Evolutionary conservation across 2,329 filamentous ascomycete species (phyloP), one percentile per base, ranked within the genome.

Genomic region (Fusarium musae): DNA sequence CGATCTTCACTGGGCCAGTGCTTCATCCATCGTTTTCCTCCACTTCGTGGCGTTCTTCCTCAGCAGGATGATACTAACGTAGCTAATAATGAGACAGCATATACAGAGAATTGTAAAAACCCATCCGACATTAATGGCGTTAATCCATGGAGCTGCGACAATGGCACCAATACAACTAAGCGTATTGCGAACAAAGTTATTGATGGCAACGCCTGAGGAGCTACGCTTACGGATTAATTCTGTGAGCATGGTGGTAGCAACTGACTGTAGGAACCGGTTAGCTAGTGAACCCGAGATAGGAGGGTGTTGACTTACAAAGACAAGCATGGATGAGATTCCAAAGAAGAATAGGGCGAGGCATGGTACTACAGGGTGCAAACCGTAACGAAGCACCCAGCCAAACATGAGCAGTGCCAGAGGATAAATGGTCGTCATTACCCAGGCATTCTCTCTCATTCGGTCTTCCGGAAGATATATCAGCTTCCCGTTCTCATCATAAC

Each of bases 131-230:
- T 93, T 92, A 69, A 95, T 92, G 5, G 86, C 91, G 23, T 87
- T 79, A 60, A 96, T 92, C 62, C 94, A 85, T 2, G 93, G 93
- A 69, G 92, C 88, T 0, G 92, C 89, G 23, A 95, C 88, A 37
- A 95, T 81, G 47, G 88, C 88, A 15, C 92, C 93, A 2, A 93
- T 86, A 69, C 92, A 95, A 56, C 89, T 91, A 76, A 95, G 91
- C 43, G 95, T 93, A 75, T 96, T 96, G 53, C 93, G 85, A 58
- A 93, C 86, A 77, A 96, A 93, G 79, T 96, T 96, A 81, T 96
- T 95, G 47, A 95, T 85, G 1, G 93, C 94, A 6, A 96, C 92
- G 2, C 93, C 93, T 16, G 89, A 89, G 8, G 90, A 93, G 56
- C 91, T 92, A 70, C 88, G 87, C 46, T 89, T 87, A 19, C 93